A percentile compares a stretch with the other conserved stretches of the same genome.
These are phyloP conservation scores for Phytophthora pistaciae DNA, from an alignment of 352 stramenopile species.

Conservation along the genomic window DNA sequence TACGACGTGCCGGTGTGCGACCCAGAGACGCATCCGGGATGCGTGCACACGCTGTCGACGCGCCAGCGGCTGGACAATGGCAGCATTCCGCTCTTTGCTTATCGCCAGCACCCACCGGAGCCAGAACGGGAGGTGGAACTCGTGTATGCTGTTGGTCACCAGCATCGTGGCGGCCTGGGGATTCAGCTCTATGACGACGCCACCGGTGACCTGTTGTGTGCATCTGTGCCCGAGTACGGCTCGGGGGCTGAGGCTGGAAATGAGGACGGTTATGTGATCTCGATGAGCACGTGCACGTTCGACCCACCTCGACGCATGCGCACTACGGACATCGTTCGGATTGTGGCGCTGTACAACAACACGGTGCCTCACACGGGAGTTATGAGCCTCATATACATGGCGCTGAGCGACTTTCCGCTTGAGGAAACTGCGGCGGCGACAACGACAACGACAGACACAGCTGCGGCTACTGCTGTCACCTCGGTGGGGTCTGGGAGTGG, in stretches of 20 bases:
- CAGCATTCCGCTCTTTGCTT: constrained; percentile 31
- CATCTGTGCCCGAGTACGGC: constrained; percentile 72
- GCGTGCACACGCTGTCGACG: constrained; percentile 81
- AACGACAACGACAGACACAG: constrained; percentile 7
- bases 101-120: constrained; percentile 33
- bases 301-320: constrained; percentile 75
- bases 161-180: constrained; percentile 76
- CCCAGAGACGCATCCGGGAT: constrained; percentile 70
- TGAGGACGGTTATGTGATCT: constrained; percentile 73
- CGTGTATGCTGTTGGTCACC: constrained; percentile 82
- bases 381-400: constrained; percentile 86
- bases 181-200: constrained; percentile 81
- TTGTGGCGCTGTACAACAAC: constrained; percentile 88
- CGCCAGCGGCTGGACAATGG: constrained; percentile 63
- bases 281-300: constrained; percentile 84
- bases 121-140: constrained; percentile 71
- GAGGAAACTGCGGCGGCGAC: constrained; percentile 21
- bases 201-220: constrained; percentile 73
- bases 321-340: constrained; percentile 72
- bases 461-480: constrained; percentile 1
- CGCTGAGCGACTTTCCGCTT: constrained; percentile 64
- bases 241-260: constrained; percentile 65
- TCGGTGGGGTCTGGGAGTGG: constrained; percentile 3
- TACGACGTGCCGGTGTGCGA: constrained; percentile 82
- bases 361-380: constrained; percentile 77